These are phyloP conservation scores for Psophocarpus tetragonolobus DNA, from an alignment of 306 rosid species.

Conservation along the genomic window DNA sequence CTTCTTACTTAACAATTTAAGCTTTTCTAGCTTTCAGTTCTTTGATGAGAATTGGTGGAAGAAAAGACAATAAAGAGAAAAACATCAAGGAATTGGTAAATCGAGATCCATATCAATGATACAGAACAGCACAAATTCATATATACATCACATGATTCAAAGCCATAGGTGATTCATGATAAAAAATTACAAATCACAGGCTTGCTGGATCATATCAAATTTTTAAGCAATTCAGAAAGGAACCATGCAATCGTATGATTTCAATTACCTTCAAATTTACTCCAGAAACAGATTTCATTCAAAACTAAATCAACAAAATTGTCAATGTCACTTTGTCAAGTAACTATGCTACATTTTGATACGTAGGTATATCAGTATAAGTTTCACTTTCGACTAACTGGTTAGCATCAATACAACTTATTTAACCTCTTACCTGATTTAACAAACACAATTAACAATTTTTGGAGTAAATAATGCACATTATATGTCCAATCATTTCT, in stretches of 20 bases:
- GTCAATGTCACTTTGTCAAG: neutral
- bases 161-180: neutral
- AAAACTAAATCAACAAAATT: neutral
- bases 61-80: neutral
- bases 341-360: too few species aligned
- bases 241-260: neutral
- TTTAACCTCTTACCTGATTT: neutral
- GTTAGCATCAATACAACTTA: conserved; percentile 5
- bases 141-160: neutral
- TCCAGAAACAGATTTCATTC: neutral
- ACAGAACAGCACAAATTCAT: neutral
- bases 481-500: neutral
- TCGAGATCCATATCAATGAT: neutral
- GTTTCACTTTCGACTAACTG: neutral
- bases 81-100: neutral
- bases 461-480: too few species aligned
- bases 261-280: neutral
- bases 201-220: neutral
- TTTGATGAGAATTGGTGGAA: neutral
- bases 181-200: neutral
- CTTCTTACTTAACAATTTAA: neutral
- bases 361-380: too few species aligned
- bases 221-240: neutral
- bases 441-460: neutral
- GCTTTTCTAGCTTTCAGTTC: neutral